Evolutionary conservation across 2,329 filamentous ascomycete genomes (phyloP), one percentile per base, ranked within the genome.

Genomic region (Cytospora paraplurivora): DNA sequence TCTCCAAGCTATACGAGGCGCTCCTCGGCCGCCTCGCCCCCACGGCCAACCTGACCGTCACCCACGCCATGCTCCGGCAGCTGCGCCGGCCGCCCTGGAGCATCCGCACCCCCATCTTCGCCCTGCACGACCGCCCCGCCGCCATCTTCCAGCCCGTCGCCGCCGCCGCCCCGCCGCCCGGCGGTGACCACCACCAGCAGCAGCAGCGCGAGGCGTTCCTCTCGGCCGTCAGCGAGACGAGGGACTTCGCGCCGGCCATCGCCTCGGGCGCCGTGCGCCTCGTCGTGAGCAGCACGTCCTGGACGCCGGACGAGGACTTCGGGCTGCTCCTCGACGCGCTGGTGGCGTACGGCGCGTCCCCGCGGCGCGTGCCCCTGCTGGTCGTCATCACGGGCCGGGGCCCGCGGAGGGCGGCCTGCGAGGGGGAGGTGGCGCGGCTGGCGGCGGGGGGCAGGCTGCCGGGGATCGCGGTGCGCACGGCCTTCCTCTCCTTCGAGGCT

Each of bases 221-320:
- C 0, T 75, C 80, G 10, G 80, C 81, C 2, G 78, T 96, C 8
- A 81, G 87, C 1, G 87, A 90, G 69, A 90, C 91, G 0, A 78
- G 80, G 12, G 75, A 82, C 11, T 77, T 89, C 56, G 86, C 86
- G 0, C 73, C 83, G 8, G 79, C 84, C 58, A 85, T 94, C 37
- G 72, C 85, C 27, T 76, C 80, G 17, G 84, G 85, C 6, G 79
- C 79, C 10, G 84, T 85, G 60, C 87, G 84, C 35, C 82, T 99
- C 3, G 77, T 99, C 8, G 91, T 98, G 44, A 96, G 92, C 77
- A 95, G 93, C 63, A 99, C 95, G 0, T 97, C 93, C 12, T 99
- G 95, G 95, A 99, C 95, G 0, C 86, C 93, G 0, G 95, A 99
- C 71, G 95, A 99, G 75, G 94, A 99, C 75, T 98, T 99, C 74